Conservation (phyloP, 2,329 filamentous ascomycete species). For the Curvularia sp. region DNA sequence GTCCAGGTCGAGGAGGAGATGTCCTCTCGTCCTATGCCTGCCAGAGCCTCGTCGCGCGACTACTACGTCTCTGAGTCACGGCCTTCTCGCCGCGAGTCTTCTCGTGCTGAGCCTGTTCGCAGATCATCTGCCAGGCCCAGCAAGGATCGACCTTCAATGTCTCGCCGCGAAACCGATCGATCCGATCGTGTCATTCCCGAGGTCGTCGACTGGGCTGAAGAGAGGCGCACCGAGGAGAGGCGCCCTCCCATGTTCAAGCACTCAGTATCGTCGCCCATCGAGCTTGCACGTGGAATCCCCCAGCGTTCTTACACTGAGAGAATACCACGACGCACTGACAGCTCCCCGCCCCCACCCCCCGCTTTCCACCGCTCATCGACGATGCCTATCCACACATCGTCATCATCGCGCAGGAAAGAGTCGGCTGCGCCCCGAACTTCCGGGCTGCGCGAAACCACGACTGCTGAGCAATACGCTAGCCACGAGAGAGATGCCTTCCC, state of each 20-base stretch:
- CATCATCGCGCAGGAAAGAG: slow-evolving; percentile 40
- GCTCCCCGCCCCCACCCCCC: slow-evolving; percentile 44
- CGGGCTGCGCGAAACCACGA: slow-evolving; percentile 41
- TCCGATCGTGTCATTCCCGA: slow-evolving; percentile 40
- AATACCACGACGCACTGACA: slow-evolving; percentile 38
- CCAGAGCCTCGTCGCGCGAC: slow-evolving; percentile 42
- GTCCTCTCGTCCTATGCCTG: slow-evolving; percentile 33
- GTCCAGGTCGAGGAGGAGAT: slow-evolving; percentile 34
- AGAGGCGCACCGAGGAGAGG: slow-evolving; percentile 27
- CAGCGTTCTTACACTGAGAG: slow-evolving; percentile 41
- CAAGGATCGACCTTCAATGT: slow-evolving; percentile 37
- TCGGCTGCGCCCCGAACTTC: slow-evolving; percentile 33
- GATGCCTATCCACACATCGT: slow-evolving; percentile 44
- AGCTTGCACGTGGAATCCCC: slow-evolving; percentile 33
- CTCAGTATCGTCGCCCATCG: slow-evolving; percentile 48
- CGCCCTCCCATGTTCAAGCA: slow-evolving; percentile 48
- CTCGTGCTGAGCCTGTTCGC: slow-evolving; percentile 40
- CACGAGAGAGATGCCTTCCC: slow-evolving; percentile 35
- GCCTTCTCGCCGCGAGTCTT: slow-evolving; percentile 31
- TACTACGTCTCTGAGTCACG: slow-evolving; percentile 36
- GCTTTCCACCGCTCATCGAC: slow-evolving; percentile 53
- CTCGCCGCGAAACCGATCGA: slow-evolving; percentile 38
- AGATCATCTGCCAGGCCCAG: slow-evolving; percentile 45
- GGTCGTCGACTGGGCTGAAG: slow-evolving; percentile 44
- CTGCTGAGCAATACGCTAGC: slow-evolving; percentile 30